Evolutionary conservation across 2,329 filamentous ascomycete genomes (phyloP), one percentile per base, ranked within the genome.

Genomic region (Capronia epimyces): DNA sequence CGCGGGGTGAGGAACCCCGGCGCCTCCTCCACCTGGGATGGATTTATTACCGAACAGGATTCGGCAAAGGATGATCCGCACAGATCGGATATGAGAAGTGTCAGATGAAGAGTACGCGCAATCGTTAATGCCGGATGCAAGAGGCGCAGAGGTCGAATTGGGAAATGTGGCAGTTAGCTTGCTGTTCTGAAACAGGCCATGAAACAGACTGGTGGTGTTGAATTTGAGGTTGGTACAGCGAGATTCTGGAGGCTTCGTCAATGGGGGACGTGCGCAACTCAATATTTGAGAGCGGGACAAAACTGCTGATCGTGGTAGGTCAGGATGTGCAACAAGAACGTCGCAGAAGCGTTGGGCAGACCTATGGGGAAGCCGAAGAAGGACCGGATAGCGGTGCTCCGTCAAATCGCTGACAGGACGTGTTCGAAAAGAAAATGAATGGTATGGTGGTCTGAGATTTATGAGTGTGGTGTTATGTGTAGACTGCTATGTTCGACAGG

Each of bases 241-340:
- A 49, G 44, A 43, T 47, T 32, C 43, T 22, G 44, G 31, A 13
- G 34, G 39, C 27, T 49, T 45, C 46, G 42, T 36, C 32, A 49
- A 49, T 16, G 43, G 36, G 49, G 51, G 51, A 50, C 52, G 48
- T 46, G 47, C 45, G 24, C 46, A 39, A 47, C 25, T 20, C 49
- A 49, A 41, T 45, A 43, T 46, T 52, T 54, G 52, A 48, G 32
- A 40, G 52, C 56, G 49, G 56, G 56, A 54, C 50, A 54, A 56
- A 48, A 54, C 52, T 55, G 53, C 48, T 50, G 56, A 52, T 55
- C 47, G 56, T 40, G 51, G 48, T 45, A 50, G 48, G 43, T 25
- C 24, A 49, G 46, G 50, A 42, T 52, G 56, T 58, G 45, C 50
- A 44, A 58, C 56, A 49, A 36, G 48, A 45, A 41, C 44, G 53